Conservation (phyloP, 169 alveolate species). For the Plasmodium malariae region DNA sequence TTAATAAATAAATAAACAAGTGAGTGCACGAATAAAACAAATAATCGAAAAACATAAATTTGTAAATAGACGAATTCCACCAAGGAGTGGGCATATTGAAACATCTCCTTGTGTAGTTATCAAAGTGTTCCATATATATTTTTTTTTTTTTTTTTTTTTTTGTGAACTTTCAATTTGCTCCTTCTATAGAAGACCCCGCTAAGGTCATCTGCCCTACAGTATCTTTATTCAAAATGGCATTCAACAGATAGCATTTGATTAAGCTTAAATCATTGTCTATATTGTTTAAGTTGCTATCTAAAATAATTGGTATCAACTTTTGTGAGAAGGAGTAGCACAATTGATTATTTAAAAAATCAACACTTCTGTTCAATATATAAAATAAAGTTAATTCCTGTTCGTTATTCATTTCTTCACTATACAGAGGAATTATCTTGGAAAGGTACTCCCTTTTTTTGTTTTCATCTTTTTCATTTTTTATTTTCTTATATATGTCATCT, state of each 20-base stretch:
- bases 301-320: conserved; percentile 34
- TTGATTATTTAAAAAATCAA: conserved; percentile 43
- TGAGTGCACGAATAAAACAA: too few species aligned
- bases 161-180: too few species aligned
- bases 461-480: conserved; percentile 27
- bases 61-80: too few species aligned
- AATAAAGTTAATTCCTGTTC: conserved; percentile 36
- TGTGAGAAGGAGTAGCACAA: conserved; percentile 45
- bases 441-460: conserved; percentile 16
- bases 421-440: conserved; percentile 45
- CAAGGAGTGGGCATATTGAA: too few species aligned
- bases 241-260: conserved; percentile 17
- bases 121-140: too few species aligned
- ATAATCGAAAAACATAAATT: too few species aligned
- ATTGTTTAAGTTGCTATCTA: conserved; percentile 17
- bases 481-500: conserved; percentile 46
- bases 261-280: conserved; percentile 13
- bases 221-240: conserved; percentile 16
- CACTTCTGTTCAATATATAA: conserved; percentile 20
- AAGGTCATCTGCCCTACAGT: neutral
- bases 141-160: too few species aligned
- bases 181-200: too few species aligned
- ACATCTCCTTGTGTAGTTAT: too few species aligned
- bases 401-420: conserved; percentile 6
- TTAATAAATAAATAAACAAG: too few species aligned